phyloP scores from a whole-genome alignment of 805 yeast genomes.

The Saitoella complicata region DNA sequence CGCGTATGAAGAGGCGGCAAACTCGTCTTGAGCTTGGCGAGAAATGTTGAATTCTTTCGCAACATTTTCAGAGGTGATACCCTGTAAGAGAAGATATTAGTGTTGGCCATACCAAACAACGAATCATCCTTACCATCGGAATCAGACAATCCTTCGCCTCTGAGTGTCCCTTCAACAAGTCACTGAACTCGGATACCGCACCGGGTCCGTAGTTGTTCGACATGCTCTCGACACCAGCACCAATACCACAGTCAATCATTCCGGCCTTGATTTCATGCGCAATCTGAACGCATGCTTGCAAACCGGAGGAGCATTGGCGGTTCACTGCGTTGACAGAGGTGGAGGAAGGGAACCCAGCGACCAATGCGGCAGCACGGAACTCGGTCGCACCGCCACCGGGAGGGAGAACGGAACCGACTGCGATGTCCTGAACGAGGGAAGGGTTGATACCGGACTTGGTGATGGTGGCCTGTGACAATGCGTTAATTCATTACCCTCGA shows the following conservation, averaged over 20 bases:
- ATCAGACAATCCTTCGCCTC: constrained; percentile 48
- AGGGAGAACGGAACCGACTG: constrained; percentile 82
- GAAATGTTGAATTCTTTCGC: constrained; percentile 48
- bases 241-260: constrained; percentile 81
- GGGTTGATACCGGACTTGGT: constrained; percentile 39
- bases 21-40: constrained; percentile 66
- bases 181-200: constrained; percentile 47
- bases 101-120: too few species aligned
- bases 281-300: constrained; percentile 76
- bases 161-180: constrained; percentile 24
- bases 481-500: too few species aligned
- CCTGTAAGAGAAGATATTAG: constrained; percentile 24
- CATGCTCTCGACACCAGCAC: constrained; percentile 91
- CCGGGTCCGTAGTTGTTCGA: constrained; percentile 27
- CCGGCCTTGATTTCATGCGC: constrained; percentile 79
- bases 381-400: constrained; percentile 89
- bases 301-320: constrained; percentile 90
- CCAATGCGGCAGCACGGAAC: constrained; percentile 80
- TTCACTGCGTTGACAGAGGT: constrained; percentile 72
- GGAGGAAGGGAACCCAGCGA: constrained; percentile 75
- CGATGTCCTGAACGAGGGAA: constrained; percentile 61
- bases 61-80: constrained; percentile 85
- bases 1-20: constrained; percentile 72
- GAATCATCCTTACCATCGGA: constrained; percentile 61
- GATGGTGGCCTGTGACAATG: background rate